A percentile compares a stretch with the other conserved stretches of the same genome.
phyloP scores from a whole-genome alignment of 2,329 filamentous ascomycete genomes.

The Colletotrichum sp. region DNA sequence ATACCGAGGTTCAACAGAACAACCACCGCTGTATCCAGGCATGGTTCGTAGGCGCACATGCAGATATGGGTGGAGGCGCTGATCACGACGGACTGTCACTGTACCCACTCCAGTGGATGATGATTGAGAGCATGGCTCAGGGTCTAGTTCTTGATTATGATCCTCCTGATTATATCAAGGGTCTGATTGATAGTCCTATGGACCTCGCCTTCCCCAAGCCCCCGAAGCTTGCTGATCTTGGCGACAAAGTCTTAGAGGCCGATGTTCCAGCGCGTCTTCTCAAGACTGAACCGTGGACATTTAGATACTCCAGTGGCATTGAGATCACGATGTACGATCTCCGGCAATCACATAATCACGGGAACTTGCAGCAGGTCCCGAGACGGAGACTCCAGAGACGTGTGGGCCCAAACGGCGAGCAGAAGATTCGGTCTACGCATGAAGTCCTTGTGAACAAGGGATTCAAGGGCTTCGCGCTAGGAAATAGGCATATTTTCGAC shows the following conservation, averaged over 20 bases:
- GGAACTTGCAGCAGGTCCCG: background rate
- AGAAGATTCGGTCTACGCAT: background rate
- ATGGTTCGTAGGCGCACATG: constrained; percentile 43
- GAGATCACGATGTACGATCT: constrained; percentile 12
- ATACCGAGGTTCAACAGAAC: constrained; percentile 9
- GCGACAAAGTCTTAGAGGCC: background rate
- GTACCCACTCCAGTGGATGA: constrained; percentile 48
- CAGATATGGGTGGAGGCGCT: constrained; percentile 40
- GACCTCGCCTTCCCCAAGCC: background rate
- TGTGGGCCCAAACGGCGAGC: background rate
- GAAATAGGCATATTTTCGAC: background rate
- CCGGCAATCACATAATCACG: background rate
- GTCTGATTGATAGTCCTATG: constrained; percentile 22
- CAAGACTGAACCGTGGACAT: background rate
- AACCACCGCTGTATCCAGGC: constrained; percentile 36
- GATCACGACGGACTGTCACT: constrained; percentile 40
- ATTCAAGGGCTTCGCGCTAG: background rate
- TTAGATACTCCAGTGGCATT: background rate
- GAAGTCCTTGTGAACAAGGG: background rate
- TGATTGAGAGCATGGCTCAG: constrained; percentile 35
- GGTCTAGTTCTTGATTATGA: constrained; percentile 31
- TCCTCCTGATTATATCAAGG: background rate
- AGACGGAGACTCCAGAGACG: background rate
- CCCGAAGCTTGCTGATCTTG: background rate
- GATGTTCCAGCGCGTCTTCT: background rate